Conservation (phyloP, 768 basidiomycete species). For the Solioccasus polychromus region DNA sequence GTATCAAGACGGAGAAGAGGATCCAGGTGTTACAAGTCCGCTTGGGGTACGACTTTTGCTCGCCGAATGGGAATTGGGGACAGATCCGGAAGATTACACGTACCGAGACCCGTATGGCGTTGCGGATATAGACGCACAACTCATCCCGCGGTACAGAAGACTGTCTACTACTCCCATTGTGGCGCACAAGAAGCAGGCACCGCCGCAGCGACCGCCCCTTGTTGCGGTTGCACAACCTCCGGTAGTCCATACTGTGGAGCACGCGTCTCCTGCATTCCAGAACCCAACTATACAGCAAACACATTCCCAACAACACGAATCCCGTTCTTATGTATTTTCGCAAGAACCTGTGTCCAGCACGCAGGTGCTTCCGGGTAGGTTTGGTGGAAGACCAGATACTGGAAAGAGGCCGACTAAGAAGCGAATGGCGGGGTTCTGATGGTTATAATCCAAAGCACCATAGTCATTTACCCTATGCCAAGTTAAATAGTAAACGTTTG, state of each 20-base stretch:
- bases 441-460: not conserved
- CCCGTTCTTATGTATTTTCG: conserved; percentile 18
- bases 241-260: conserved; percentile 8
- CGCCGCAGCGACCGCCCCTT: conserved; percentile 37
- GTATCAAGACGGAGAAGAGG: conserved; percentile 14
- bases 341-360: conserved; percentile 59
- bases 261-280: conserved; percentile 1
- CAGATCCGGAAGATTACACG: conserved; percentile 46
- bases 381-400: conserved; percentile 55
- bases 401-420: conserved; percentile 59
- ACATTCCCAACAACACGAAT: conserved; percentile 16
- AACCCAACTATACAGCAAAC: conserved; percentile 14
- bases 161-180: not conserved
- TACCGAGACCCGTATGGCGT: conserved; percentile 57
- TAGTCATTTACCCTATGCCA: too few species aligned
- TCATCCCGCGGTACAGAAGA: conserved; percentile 14
- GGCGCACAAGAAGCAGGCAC: conserved; percentile 22
- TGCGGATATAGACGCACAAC: conserved; percentile 17
- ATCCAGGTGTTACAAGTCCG: conserved; percentile 33
- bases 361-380: conserved; percentile 67
- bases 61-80: conserved; percentile 63
- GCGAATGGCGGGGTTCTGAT: conserved; percentile 72
- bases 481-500: conserved; percentile 2
- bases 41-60: conserved; percentile 62
- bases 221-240: conserved; percentile 32